phyloP scores from a whole-genome alignment of 768 basidiomycete species.

The Rhodotorula kratochvilovae region DNA sequence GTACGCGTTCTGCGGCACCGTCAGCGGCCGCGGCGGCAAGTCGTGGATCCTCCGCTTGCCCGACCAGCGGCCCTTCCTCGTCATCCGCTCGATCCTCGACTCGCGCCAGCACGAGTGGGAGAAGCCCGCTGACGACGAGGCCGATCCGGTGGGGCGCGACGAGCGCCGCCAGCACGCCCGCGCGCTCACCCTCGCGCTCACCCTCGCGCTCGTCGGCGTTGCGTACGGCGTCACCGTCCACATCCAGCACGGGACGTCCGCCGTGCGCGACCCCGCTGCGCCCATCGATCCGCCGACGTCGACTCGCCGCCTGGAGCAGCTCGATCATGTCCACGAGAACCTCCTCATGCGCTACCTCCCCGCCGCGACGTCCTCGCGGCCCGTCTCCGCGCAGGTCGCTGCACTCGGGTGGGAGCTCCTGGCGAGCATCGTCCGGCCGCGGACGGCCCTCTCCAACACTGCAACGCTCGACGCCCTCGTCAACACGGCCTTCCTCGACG shows the following conservation, averaged over 20 bases:
- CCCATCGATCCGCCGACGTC: background rate
- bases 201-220: background rate
- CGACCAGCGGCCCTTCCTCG: conserved; percentile 4
- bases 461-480: conserved; percentile 29
- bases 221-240: conserved; percentile 22
- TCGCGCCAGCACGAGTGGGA: background rate
- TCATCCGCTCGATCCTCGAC: conserved; percentile 10
- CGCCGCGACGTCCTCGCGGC: background rate
- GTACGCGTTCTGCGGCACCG: conserved; percentile 20
- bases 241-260: background rate
- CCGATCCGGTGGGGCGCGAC: background rate
- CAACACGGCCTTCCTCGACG: conserved; percentile 32
- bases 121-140: background rate
- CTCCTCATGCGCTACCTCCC: background rate
- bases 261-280: background rate
- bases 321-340: conserved; percentile 1
- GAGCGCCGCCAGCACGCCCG: conserved; percentile 12
- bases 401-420: conserved; percentile 16
- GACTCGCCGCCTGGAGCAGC: conserved; percentile 4
- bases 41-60: conserved; percentile 15
- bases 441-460: background rate
- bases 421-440: conserved; percentile 13
- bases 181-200: conserved; percentile 25
- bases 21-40: background rate
- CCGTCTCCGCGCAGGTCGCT: background rate